Evolutionary conservation across 768 basidiomycete species (phyloP), one percentile per base, ranked within the genome.

Genomic region (Lentinula lateritia): DNA sequence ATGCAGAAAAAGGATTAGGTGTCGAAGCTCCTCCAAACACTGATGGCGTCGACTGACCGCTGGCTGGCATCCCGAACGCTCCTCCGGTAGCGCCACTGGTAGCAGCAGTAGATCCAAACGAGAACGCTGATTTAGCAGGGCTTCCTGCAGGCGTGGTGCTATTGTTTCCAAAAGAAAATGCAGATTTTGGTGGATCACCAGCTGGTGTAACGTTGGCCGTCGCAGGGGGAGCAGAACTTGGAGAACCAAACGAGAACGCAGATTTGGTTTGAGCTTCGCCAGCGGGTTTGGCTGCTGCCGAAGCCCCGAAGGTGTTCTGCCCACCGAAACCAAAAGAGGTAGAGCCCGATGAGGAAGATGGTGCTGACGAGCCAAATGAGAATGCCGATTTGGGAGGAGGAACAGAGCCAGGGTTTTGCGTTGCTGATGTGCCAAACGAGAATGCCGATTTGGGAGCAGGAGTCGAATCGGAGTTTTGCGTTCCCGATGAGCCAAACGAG

Each of bases 221-320:
- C 9, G 4, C 32, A 55, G 15, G 15, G 18, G 32, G 8, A 18
- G 53, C 18, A 54, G 53, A 20, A n/a, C 16, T 41, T 18, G 59
- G 23, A n/a, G 50, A 23, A 52, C 58, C 58, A 20, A 60, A 60
- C 35, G 58, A 36, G 36, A 50, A 60, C 3, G 34, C 58, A n/a
- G 45, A 18, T 23, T 60, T 60, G n/a, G 1, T 32, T 38, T 38
- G 23, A 38, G 48, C 12, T 23, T 60, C 50, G 34, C 59, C 59
- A 52, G 59, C 45, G 20, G 48, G 45, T 39, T 52, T 48, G 35
- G 58, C 46, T 38, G 48, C 32, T n/a, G 58, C 9, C 13, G 48
- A 32, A 35, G 59, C 28, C 23, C 50, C 41, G 39, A 43, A 60
- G 16, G 38, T 50, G 12, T 42, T 52, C 28, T 36, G n/a, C n/a